These are phyloP conservation scores for Gossypium turneri DNA, from an alignment of 345 rosid genomes.

Conservation along the genomic window DNA sequence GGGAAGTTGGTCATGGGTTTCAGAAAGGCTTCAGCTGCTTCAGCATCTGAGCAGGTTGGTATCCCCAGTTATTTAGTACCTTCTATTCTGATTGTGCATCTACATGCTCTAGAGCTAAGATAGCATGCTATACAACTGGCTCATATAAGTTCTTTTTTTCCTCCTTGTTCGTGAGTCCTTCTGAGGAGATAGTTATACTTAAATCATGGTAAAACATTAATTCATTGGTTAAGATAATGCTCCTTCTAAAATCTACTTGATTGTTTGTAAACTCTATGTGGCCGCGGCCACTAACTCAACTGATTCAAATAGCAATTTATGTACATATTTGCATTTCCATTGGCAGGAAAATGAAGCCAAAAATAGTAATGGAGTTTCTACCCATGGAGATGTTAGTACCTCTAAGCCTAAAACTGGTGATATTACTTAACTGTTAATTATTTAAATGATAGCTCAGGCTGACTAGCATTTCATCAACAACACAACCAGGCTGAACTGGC, in stretches of 20 bases:
- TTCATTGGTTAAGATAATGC: constrained; percentile 3
- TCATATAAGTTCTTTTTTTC: background rate
- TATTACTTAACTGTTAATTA: constrained; percentile 28
- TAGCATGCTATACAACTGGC: background rate
- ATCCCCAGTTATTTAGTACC: constrained; percentile 10
- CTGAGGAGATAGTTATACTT: background rate
- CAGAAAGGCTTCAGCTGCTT: constrained; percentile 73
- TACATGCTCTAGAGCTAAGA: constrained; percentile 5
- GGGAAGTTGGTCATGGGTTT: constrained; percentile 92
- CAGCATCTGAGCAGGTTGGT: constrained; percentile 78
- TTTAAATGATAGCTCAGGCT: constrained; percentile 21
- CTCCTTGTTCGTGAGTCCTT: background rate
- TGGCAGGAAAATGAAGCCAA: constrained; percentile 69
- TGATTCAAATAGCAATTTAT: background rate
- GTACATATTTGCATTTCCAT: constrained; percentile 14
- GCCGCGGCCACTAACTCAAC: background rate
- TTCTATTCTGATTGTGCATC: constrained; percentile 10
- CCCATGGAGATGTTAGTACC: constrained; percentile 60
- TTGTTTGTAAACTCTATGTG: background rate
- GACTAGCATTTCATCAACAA: constrained; percentile 29
- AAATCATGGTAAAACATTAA: background rate
- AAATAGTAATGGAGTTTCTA: constrained; percentile 37
- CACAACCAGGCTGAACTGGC: constrained; percentile 59
- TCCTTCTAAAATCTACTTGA: background rate
- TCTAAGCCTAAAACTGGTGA: constrained; percentile 23